These are phyloP conservation scores for Pythium guiyangense DNA, from an alignment of 352 stramenopile genomes.

Conservation along the genomic window DNA sequence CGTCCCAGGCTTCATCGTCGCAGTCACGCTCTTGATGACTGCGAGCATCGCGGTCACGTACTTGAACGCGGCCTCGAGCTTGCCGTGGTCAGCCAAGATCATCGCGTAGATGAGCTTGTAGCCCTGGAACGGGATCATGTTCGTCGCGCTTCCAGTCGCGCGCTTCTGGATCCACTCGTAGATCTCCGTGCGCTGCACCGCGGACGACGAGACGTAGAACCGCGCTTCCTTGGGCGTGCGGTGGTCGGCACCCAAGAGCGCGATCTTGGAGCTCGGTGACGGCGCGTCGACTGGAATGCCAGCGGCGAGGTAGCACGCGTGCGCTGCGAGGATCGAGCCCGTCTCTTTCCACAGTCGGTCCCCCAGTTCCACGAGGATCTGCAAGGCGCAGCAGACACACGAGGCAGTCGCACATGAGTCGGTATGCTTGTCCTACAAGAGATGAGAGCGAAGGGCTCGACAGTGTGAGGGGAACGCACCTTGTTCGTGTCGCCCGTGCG, in stretches of 20 bases:
- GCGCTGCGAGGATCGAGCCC: constrained; percentile 58
- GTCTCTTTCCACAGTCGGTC: constrained; percentile 76
- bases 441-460: not conserved
- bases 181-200: constrained; percentile 82
- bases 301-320: constrained; percentile 79
- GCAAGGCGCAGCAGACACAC: not conserved
- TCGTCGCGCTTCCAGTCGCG: constrained; percentile 36
- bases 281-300: constrained; percentile 70
- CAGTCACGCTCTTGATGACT: constrained; percentile 65
- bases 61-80: constrained; percentile 80
- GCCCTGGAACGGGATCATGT: constrained; percentile 84
- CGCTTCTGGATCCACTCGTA: constrained; percentile 82
- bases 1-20: constrained; percentile 75
- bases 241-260: constrained; percentile 77
- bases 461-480: constrained; percentile 12
- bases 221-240: constrained; percentile 60
- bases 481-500: constrained; percentile 77
- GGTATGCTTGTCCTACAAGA: not conserved
- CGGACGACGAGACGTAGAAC: constrained; percentile 75
- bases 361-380: constrained; percentile 78
- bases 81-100: constrained; percentile 78
- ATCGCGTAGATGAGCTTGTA: constrained; percentile 90
- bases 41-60: constrained; percentile 85
- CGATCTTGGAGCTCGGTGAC: constrained; percentile 70
- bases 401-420: not conserved